A percentile compares a stretch with the other conserved stretches of the same genome.
Evolutionary conservation across 2,329 filamentous ascomycete genomes (phyloP).

Genomic region (Colletotrichum graminicola): DNA sequence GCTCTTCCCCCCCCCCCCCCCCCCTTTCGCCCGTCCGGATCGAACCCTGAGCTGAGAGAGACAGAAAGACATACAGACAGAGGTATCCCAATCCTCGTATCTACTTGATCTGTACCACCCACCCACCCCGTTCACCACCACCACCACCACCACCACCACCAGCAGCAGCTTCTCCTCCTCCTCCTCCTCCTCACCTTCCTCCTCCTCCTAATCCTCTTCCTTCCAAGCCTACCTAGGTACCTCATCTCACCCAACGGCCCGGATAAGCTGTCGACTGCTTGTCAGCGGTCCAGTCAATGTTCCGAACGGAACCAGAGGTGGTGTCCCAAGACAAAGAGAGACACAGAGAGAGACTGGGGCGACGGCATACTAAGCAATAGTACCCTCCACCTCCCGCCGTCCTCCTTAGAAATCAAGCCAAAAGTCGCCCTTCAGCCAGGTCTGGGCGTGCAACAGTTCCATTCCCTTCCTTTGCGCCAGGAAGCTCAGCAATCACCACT

Average conservation of each 20-base stretch:
- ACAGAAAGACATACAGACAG: not conserved
- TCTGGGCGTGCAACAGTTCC: conserved; percentile 13
- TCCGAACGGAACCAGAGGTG: conserved; percentile 22
- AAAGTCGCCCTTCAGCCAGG: conserved; percentile 21
- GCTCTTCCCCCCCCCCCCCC: not conserved
- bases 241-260: conserved; percentile 1
- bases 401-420: conserved; percentile 36
- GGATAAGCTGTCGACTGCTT: conserved; percentile 11
- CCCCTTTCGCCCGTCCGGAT: conserved; percentile 5
- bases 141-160: not conserved
- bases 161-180: too few relatives aligned
- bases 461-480: conserved; percentile 19
- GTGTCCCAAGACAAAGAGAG: conserved; percentile 2
- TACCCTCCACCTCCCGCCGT: conserved; percentile 38
- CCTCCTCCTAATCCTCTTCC: not conserved
- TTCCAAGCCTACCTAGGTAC: not conserved
- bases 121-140: not conserved
- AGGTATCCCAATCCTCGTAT: conserved; percentile 4
- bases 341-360: not conserved
- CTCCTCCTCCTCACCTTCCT: not conserved
- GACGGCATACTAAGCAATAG: conserved; percentile 17
- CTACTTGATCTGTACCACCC: conserved; percentile 8
- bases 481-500: not conserved
- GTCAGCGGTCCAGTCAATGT: conserved; percentile 20
- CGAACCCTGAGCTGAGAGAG: conserved; percentile 2